Base-by-base conservation (phyloP, 495 filamentous ascomycete species). In the Talaromyces trachyspermus region DNA sequence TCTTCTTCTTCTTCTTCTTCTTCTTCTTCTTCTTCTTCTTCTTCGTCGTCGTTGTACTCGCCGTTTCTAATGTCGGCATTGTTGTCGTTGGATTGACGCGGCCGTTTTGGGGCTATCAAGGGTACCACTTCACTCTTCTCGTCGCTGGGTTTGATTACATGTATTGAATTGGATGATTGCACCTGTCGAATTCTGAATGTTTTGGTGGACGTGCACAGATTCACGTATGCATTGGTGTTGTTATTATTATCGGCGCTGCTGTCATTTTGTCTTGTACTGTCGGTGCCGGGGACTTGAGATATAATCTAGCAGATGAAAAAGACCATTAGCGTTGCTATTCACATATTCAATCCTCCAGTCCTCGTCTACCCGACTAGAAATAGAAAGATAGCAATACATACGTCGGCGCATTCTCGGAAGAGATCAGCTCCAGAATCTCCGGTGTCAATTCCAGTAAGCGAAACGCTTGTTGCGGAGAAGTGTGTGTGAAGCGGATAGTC, bases 111-210 rank as follows among this genome's bases (percentile, higher is more conserved):
- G n/a, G n/a, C n/a, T 0, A 14, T 54, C 59, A 26, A 64, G 54
- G 44, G 63, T 11, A 53, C 57, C 6, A 48, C 45, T 15, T 62
- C 50, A 37, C 59, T 58, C 2, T 52, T 46, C 10, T 56, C 61
- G 3, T 53, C 54, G 36, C 70, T 72, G n/a, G 87, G 75, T 23
- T 71, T 62, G 22, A 88, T 69, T 6, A 95, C 59, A 62, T 88
- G 85, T 27, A 95, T 66, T 5, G 84, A 84, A 59, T 96, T 96
- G 12, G 89, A 95, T 0, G 89, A 91, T 57, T 91, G 88, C 51
- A 95, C 89, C 63, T 95, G 88, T 15, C 86, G 86, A 42, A 95
- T 72, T 24, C 80, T 80, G 70, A 83, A 96, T 15, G 84, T 90
- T 58, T 80, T 72, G 12, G 70, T 66, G 2, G 76, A 62, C 2